Evolutionary conservation across 2,329 filamentous ascomycete species (phyloP), one percentile per base, ranked within the genome.

Genomic region (Corynespora cassiicola): DNA sequence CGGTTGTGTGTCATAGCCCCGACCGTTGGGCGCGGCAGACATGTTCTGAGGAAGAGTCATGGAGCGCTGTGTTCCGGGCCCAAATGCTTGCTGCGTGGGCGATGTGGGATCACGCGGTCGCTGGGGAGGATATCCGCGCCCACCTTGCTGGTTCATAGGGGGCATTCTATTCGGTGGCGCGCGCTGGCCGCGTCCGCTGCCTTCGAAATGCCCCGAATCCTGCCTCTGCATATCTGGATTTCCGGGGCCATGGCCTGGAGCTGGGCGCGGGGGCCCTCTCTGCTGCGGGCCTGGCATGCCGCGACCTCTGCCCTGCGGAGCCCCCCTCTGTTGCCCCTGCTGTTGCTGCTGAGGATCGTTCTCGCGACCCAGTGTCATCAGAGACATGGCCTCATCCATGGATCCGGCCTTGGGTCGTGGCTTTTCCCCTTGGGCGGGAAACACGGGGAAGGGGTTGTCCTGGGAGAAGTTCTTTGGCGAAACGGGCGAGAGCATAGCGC

Each of bases 371-470:
- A 70, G 52, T 19, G 52, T 66, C 61, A 67, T 62, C 18, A 58
- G 47, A 25, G 66, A 53, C 64, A 69, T 68, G 17, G 55, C 56
- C 29, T 66, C 59, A 12, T 65, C 60, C 37, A 68, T 44, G 14
- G 52, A 50, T 15, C 53, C 55, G 30, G 44, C 30, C 42, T 62
- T 52, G 19, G 50, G 39, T 23, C 44, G 42, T 31, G 52, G 40
- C 54, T 63, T 52, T 49, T 59, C 39, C 24, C 62, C 54, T 32
- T 58, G 32, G 15, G 56, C 54, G 10, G 70, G 71, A 46, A 77
- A 77, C 1, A 65, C 61, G 6, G 75, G 75, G 36, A 78, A 78
- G 0, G 75, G 73, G 44, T 73, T 78, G 53, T 78, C 75, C 44
- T 65, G 62, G 7, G 63, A 48, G 14, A 63, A 31, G 9, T 34